Conservation (phyloP, 139 green algal genomes). For the Closterium sp. region DNA sequence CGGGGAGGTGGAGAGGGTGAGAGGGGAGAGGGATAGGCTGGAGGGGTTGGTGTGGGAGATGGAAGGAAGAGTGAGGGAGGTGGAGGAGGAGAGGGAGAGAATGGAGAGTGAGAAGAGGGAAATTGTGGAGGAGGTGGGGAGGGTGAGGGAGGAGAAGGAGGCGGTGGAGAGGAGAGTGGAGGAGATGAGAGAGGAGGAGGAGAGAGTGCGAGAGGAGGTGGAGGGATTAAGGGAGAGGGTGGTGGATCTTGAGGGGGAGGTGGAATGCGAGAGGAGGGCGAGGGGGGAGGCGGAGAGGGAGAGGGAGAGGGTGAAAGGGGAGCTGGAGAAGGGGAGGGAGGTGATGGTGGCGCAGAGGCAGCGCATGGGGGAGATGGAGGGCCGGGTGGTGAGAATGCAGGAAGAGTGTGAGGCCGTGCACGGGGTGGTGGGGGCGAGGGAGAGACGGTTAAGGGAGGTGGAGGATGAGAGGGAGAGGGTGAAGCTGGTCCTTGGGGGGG, state of each 20-base stretch:
- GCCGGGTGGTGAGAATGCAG: not conserved
- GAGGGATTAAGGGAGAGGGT: not conserved
- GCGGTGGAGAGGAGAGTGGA: not conserved
- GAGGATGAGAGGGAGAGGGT: not conserved
- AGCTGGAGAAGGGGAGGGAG: not conserved
- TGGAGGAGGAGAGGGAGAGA: not conserved
- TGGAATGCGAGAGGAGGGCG: not conserved
- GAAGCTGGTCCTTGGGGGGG: not conserved
- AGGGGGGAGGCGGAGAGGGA: not conserved
- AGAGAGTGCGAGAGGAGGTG: not conserved
- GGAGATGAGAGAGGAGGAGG: not conserved
- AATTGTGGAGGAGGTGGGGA: not conserved
- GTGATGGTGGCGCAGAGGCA: not conserved
- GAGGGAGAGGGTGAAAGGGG: not conserved
- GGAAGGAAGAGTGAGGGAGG: not conserved
- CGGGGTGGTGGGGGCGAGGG: not conserved
- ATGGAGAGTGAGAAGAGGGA: not conserved
- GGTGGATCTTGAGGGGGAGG: not conserved
- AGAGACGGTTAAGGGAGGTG: not conserved
- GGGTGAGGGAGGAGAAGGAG: not conserved
- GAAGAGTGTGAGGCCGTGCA: not conserved
- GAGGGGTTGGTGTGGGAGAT: not conserved
- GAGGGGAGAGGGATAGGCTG: not conserved
- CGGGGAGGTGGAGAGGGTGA: not conserved
- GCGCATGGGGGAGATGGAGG: not conserved